Base-by-base conservation (phyloP, 768 basidiomycete genomes). In the Chalciporus pseudorubinellus region DNA sequence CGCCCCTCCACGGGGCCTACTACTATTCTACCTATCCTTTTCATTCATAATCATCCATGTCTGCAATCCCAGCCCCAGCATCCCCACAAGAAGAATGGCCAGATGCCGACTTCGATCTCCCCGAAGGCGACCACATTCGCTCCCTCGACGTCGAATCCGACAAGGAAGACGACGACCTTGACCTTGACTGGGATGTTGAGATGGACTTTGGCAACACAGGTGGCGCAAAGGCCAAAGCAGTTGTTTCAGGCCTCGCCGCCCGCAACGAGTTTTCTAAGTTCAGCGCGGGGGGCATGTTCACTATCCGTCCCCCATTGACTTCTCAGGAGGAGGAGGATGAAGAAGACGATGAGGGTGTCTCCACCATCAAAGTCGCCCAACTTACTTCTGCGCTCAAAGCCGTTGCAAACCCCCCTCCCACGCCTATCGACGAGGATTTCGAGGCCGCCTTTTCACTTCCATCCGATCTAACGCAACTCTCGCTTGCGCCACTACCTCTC, bases 51-150 rank as follows among this genome's bases (percentile, higher is more conserved):
- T 56, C 58, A 57, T 54, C 48, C 48, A 89, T 89, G 86, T 67
- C 75, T 50, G 72, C 84, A 45, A 73, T 83, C 36, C 81, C 80
- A 33, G 80, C 84, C 6, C 85, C 83, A 12, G 71, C 79, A 41
- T 72, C 77, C 55, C 69, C 73, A 49, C 79, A 80, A 56, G 89
- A 92, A 70, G 88, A 91, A 73, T 92, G 90, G 89, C 78, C 81
- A 39, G 90, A 92, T 69, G 86, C 87, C 55, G 90, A 92, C 71
- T 92, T 92, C 65, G 90, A 91, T 66, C 73, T 92, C 19, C 84
- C 87, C 48, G 90, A 92, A 43, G 89, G 81, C 39, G 80, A 80
- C 43, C 75, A 81, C 44, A 78, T 89, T 46, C 81, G 85, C 59
- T 69, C 84, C 33, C 77, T 77, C 21, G 79, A 76, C 57, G 69